These are phyloP conservation scores for Apiospora sp. DNA, from an alignment of 2,329 filamentous ascomycete species.

Conservation along the genomic window DNA sequence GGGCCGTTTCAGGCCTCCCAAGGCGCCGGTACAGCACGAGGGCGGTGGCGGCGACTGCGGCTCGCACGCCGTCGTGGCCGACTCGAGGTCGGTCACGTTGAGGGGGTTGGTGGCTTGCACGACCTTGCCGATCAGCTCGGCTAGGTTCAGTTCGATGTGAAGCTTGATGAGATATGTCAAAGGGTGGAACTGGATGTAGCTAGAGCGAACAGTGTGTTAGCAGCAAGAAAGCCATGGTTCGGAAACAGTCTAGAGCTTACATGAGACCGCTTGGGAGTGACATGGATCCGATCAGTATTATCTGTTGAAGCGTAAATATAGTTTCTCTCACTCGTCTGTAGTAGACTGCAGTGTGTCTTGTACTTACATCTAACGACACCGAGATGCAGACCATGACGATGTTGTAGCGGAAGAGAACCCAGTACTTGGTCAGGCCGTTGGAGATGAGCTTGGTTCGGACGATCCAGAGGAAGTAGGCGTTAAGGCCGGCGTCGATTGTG, in stretches of 20 bases:
- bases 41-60: neutral
- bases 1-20: neutral
- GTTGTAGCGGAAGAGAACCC: constrained; percentile 54
- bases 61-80: constrained; percentile 2
- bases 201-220: constrained; percentile 10
- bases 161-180: constrained; percentile 62
- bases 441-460: constrained; percentile 54
- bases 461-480: constrained; percentile 57
- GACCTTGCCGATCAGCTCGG: constrained; percentile 56
- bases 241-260: constrained; percentile 31
- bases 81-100: constrained; percentile 13
- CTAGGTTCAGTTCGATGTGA: constrained; percentile 63
- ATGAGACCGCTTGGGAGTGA: constrained; percentile 55
- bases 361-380: constrained; percentile 49
- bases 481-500: constrained; percentile 56
- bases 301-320: neutral
- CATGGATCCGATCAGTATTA: constrained; percentile 48
- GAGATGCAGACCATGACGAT: constrained; percentile 54
- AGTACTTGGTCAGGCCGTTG: constrained; percentile 58
- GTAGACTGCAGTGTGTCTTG: neutral
- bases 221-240: neutral
- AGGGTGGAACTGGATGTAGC: constrained; percentile 60
- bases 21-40: too few relatives aligned
- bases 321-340: neutral
- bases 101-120: constrained; percentile 25